Evolutionary conservation across 352 stramenopile genomes (phyloP), one percentile per base, ranked within the genome.

Genomic region (Phytopythium helicoides): DNA sequence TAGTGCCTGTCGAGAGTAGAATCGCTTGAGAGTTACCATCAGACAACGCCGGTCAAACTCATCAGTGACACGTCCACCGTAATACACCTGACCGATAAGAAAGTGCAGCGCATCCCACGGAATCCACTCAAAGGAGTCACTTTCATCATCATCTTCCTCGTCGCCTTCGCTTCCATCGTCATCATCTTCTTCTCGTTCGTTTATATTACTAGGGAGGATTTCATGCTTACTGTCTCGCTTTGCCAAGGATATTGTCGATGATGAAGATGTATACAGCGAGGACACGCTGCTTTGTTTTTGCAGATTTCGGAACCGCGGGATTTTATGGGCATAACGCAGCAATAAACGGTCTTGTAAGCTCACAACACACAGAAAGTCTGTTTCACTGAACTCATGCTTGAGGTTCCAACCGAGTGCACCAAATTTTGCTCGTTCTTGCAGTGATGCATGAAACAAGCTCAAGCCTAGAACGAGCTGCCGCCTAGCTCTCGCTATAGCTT

Each of bases 21-120:
- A 92, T 4, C 78, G 73, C 3, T 64, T 68, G 5, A 94, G 58
- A 21, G 86, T 91, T 0, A 78, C 58, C 62, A 87, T 75, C 2
- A 93, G 60, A 31, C 77, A 90, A 1, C 79, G 73, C 0, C 80
- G 81, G 55, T 93, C 82, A 33, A 87, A 91, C 42, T 92, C 82
- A 51, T 94, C 84, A 3, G 84, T 94, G 18, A 94, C 81, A 18
- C 84, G 72, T 0, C 82, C 84, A 31, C 84, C 84, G 22, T 94
- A 94, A 52, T 90, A 90, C 22, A 92, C 88, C 47, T 94, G 77
- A 0, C 77, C 81, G 0, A 78, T 81, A n/a, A 92, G 57, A 41
- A 88, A 92, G 42, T 89, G 66, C 11, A 94, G 47, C 2, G 82
- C 84, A 50, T 92, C 78, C 77, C 81, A 94, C 4, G 84, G 84